Conservation (phyloP, 257 asterid species). For the Solanum chiquidenum region DNA sequence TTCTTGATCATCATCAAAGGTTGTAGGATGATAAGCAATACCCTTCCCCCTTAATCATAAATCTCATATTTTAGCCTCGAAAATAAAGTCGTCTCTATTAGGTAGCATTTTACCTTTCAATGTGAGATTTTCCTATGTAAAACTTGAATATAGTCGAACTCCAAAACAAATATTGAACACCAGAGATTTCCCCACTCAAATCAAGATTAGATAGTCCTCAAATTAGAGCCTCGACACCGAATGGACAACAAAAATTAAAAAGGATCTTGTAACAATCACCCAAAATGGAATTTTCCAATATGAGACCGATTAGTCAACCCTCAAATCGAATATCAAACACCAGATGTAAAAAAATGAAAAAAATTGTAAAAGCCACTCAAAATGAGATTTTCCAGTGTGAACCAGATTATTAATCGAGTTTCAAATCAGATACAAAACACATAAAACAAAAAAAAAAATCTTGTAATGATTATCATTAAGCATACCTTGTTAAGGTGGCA, state of each 20-base stretch:
- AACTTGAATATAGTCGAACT: not conserved
- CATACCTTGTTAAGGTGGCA: conserved; percentile 14
- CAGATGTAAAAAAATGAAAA: not conserved
- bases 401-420: not conserved
- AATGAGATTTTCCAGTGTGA: not conserved
- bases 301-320: not conserved
- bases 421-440: not conserved
- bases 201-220: not conserved
- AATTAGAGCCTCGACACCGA: not conserved
- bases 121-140: not conserved
- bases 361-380: not conserved
- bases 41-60: not conserved
- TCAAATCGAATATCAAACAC: not conserved
- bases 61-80: not conserved
- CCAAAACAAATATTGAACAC: not conserved
- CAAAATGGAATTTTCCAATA: not conserved
- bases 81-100: not conserved
- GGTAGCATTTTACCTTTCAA: not conserved
- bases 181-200: not conserved
- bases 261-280: not conserved
- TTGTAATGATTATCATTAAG: not conserved
- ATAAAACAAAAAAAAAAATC: not conserved
- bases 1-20: not conserved
- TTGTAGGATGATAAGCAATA: not conserved
- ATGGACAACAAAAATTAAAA: not conserved